Conservation (phyloP, 495 filamentous ascomycete species). For the Penicillium manginii region DNA sequence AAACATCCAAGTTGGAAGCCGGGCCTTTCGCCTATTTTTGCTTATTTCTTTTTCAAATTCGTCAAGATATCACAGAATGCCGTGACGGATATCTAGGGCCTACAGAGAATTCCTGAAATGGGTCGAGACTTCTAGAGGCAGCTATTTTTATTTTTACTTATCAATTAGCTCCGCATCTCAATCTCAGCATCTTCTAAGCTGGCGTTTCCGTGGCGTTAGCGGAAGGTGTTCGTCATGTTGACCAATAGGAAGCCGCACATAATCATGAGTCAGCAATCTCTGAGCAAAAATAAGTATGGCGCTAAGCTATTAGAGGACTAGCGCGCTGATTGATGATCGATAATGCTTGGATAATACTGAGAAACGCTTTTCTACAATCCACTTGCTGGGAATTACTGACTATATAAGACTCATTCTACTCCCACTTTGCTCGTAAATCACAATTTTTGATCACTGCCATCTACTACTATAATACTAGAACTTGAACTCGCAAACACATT, state of each 20-base stretch:
- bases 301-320: constrained; percentile 8
- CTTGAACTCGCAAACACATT: not conserved
- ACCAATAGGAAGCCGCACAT: not conserved
- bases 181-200: constrained; percentile 9
- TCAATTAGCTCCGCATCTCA: not conserved
- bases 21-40: too few species aligned
- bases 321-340: not conserved
- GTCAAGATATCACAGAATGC: too few species aligned
- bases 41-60: too few species aligned
- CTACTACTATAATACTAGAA: too few species aligned
- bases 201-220: not conserved
- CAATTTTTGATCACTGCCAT: not conserved
- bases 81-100: not conserved
- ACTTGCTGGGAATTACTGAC: not conserved
- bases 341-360: constrained; percentile 8
- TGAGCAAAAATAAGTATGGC: constrained; percentile 9
- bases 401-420: not conserved
- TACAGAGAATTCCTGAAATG: not conserved
- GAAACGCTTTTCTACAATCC: not conserved
- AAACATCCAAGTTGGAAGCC: too few species aligned
- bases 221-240: not conserved
- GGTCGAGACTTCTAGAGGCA: not conserved
- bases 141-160: not conserved
- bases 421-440: not conserved
- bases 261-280: constrained; percentile 14